Evolutionary conservation across 768 basidiomycete genomes (phyloP).

Genomic region (Dendrothele bispora): DNA sequence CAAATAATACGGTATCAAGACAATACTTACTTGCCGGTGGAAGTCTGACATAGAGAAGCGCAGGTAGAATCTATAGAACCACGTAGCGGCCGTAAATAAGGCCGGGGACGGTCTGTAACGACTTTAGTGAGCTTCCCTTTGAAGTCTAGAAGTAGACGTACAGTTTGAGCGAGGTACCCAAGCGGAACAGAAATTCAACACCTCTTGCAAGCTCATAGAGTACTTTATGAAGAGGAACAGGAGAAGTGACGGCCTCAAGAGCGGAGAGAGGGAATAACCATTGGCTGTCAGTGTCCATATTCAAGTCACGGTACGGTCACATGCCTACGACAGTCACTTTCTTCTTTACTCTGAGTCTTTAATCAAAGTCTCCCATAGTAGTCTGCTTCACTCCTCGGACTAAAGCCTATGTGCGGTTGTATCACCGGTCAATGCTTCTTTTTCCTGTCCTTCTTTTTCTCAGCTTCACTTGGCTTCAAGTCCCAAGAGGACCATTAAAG

Average conservation of each 20-base stretch:
- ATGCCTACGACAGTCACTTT: too few species aligned
- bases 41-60: conserved; percentile 81
- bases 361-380: too few species aligned
- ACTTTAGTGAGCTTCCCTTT: conserved; percentile 9
- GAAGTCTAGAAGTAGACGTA: conserved; percentile 39
- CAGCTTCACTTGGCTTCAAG: too few species aligned
- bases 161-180: conserved; percentile 77
- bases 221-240: conserved; percentile 59
- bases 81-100: conserved; percentile 84
- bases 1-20: conserved; percentile 6
- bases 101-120: conserved; percentile 69
- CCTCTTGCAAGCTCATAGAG: conserved; percentile 80
- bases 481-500: too few species aligned
- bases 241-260: conserved; percentile 59
- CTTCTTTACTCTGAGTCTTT: too few species aligned
- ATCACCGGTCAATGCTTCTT: too few species aligned
- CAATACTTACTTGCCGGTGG: conserved; percentile 62
- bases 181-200: conserved; percentile 81
- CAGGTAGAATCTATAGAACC: conserved; percentile 94
- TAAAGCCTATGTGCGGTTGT: too few species aligned
- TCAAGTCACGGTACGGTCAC: too few species aligned
- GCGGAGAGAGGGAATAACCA: conserved; percentile 72
- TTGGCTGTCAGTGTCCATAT: conserved; percentile 35
- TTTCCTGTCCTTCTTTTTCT: too few species aligned
- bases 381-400: too few species aligned